Evolutionary conservation across 208 protist genomes (phyloP).

Genomic region (Tritrichomonas foetus): DNA sequence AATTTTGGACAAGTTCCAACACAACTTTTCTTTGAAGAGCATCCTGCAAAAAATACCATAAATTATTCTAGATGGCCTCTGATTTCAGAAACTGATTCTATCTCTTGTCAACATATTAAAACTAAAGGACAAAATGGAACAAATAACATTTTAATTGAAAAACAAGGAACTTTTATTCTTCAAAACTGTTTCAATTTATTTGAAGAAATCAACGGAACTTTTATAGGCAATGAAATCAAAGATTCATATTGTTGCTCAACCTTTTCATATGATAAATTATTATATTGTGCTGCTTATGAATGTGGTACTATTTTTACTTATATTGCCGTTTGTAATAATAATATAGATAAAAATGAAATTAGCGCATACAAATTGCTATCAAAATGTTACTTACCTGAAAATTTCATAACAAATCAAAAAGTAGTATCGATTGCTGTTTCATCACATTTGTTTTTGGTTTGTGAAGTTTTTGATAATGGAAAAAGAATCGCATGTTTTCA

Average conservation of each 20-base stretch:
- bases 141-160: not conserved
- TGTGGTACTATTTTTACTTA: not conserved
- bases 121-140: not conserved
- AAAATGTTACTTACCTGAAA: not conserved
- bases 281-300: not conserved
- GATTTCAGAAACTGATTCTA: not conserved
- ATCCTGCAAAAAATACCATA: not conserved
- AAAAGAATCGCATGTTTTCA: no score
- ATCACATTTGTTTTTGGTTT: not conserved
- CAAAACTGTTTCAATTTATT: not conserved
- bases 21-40: not conserved
- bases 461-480: not conserved
- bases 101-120: not conserved
- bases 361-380: not conserved
- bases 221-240: not conserved
- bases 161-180: not conserved
- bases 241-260: not conserved
- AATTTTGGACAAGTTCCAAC: slow-evolving; percentile 2
- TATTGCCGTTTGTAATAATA: not conserved
- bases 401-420: not conserved
- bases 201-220: not conserved
- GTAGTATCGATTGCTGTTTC: not conserved
- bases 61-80: not conserved
- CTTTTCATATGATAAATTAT: not conserved
- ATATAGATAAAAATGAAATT: not conserved